Base-by-base conservation (phyloP, 1,284 basidiomycete genomes). In the Sporisorium sorghi region DNA sequence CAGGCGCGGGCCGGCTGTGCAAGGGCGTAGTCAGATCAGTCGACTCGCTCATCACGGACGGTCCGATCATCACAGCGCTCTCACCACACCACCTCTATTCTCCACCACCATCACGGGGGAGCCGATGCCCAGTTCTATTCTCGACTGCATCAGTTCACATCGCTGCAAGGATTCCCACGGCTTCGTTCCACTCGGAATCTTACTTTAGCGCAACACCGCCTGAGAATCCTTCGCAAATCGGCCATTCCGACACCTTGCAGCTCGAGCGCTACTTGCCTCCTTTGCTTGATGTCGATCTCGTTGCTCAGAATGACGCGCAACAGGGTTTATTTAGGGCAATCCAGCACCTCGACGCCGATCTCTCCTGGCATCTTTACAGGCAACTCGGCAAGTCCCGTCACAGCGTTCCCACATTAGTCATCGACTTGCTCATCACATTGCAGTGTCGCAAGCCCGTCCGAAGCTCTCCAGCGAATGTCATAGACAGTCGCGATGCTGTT, bases 371-470 rank as follows among this genome's bases (percentile, higher is more conserved):
- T 8, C 50, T 61, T n/a, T 73, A 73, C 46, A 43, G 19, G 8
- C 49, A 64, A 23, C 65, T 73, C 8, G 65, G 65, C 23, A 46
- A 48, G 35, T 46, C 61, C 12, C 53, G 58, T 21, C 32, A 46
- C 42, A 28, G 10, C 21, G 2, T 73, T 9, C 24, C 65, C 19
- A 21, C 30, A 12, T 24, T 39, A 30, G 54, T 56, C 46, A 48
- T 73, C 55, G 65, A 68, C 28, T 42, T 53, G 15, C 32, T 73
- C 39, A 49, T 68, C 50, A 65, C 61, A 0, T 28, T 68, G 32
- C 71, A 73, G 15, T 73, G 65, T 32, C 71, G 65, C 40, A 68
- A 65, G 28, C 44, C 56, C 0, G 56, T 73, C 33, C 64, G 48
- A 42, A 39, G 56, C 35, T 33, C 15, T 24, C 40, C 62, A 39